These are phyloP conservation scores for Litchi chinensis DNA, from an alignment of 345 rosid species.

Conservation along the genomic window DNA sequence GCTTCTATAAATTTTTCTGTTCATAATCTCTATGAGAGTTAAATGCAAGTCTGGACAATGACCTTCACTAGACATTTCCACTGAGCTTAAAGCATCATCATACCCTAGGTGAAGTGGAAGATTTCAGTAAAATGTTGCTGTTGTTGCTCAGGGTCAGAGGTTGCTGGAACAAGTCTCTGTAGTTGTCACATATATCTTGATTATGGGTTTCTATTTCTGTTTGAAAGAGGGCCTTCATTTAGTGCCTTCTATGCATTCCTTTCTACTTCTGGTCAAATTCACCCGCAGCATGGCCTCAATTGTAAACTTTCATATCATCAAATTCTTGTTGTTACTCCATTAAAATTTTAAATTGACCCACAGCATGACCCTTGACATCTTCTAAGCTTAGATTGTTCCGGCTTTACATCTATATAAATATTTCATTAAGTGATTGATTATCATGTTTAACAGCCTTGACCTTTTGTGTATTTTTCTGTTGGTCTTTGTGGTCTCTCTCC, in stretches of 20 bases:
- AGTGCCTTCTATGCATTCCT: not conserved
- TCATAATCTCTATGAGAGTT: not conserved
- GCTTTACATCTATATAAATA: not conserved
- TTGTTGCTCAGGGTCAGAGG: not conserved
- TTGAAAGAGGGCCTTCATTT: not conserved
- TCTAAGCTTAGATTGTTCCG: not conserved
- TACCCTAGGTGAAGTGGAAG: not conserved
- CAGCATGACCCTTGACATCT: not conserved
- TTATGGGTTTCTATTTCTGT: not conserved
- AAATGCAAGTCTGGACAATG: not conserved
- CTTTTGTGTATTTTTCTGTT: not conserved
- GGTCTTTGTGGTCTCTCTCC: not conserved
- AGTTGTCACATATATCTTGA: not conserved
- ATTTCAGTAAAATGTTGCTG: not conserved
- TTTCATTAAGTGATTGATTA: not conserved
- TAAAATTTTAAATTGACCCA: not conserved
- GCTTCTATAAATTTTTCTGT: not conserved
- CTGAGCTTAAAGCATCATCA: not conserved
- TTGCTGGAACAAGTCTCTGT: not conserved
- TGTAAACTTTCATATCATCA: not conserved
- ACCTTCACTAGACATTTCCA: not conserved
- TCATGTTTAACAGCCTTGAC: not conserved
- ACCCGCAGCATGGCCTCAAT: not conserved
- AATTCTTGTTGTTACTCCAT: not conserved
- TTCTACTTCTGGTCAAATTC: not conserved